Percentiles rank a stretch among this genome's conserved stretches.
Evolutionary conservation across 768 basidiomycete species (phyloP).

Genomic region (Mycena sanguinolenta): DNA sequence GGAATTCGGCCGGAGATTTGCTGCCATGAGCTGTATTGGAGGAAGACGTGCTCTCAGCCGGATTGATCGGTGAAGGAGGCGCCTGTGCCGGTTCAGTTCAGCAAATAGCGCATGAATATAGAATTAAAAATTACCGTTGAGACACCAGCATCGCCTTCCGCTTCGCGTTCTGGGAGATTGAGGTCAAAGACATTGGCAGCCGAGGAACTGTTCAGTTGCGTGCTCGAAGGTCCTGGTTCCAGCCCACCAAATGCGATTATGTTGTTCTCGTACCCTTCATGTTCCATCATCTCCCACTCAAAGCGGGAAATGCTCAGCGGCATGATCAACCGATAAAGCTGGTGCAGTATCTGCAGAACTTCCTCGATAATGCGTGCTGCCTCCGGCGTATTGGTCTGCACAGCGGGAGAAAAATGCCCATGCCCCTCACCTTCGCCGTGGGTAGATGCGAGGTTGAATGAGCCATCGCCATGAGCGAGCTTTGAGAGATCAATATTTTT

Average conservation of each 20-base stretch:
- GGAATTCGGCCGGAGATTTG: too few species aligned
- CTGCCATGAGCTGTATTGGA: too few species aligned
- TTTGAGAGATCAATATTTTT: neutral
- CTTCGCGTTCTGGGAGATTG: neutral
- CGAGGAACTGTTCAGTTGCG: neutral
- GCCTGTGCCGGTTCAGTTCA: too few species aligned
- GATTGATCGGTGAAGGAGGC: too few species aligned
- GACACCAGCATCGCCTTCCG: too few species aligned
- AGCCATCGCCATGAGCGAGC: neutral
- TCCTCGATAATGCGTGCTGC: neutral
- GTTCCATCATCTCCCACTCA: slow-evolving; percentile 20
- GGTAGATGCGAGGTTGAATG: neutral
- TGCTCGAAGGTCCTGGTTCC: neutral
- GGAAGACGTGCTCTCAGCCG: too few species aligned
- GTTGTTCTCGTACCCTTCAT: slow-evolving; percentile 9
- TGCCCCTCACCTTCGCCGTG: neutral
- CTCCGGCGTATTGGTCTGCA: neutral
- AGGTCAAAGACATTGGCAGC: neutral
- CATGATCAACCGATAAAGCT: slow-evolving; percentile 15
- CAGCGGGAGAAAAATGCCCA: neutral
- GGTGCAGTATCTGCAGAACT: neutral
- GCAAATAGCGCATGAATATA: too few species aligned
- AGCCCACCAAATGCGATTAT: slow-evolving; percentile 1
- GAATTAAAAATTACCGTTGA: too few species aligned
- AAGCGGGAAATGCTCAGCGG: slow-evolving; percentile 22